Base-by-base conservation (phyloP, 495 filamentous ascomycete genomes). In the Xylaria intraflava region DNA sequence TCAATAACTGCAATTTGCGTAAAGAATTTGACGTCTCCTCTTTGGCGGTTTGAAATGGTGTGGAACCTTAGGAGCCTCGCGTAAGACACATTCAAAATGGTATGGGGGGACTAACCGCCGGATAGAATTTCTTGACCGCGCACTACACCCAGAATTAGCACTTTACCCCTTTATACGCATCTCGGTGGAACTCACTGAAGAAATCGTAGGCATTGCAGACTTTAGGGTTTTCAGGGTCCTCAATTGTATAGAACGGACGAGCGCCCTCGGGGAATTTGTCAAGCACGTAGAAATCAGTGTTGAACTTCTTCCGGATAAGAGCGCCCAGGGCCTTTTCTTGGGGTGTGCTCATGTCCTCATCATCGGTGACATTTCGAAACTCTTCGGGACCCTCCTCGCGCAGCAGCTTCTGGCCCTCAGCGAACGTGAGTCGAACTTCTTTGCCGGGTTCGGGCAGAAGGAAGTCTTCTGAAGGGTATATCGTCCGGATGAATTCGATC, bases 311-410 rank as follows among this genome's bases (percentile, higher is more conserved):
- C 51, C 84, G 83, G 53, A 95, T 80, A 40, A 95, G 78, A n/a
- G 78, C 80, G 51, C 90, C 90, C n/a, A 95, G 82, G 22, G 84
- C 86, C 72, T 93, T 93, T 69, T 95, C 90, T 72, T 94, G 86
- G 0, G 89, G 78, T 0, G 89, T 95, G 67, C 68, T 76, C 69
- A 95, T 88, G 61, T 90, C 86, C 59, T 93, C 89, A 59, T 87
- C 83, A 60, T 88, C 86, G 20, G 72, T 75, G 36, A 87, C 81
- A 58, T 85, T 77, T 44, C 74, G 73, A 60, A 75, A 81, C 63
- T 86, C 80, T 48, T 88, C 82, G 33, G 87, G 88, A 1, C 86
- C 86, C 44, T 88, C 88, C 58, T 87, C 86, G 39, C 89, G 84
- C 19, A 96, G 78, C 50, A 96, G 78, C 35, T 80, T 78, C 60